These are phyloP conservation scores for Elymus sibiricus DNA, from an alignment of 176 grass and related monocot species.

Conservation along the genomic window DNA sequence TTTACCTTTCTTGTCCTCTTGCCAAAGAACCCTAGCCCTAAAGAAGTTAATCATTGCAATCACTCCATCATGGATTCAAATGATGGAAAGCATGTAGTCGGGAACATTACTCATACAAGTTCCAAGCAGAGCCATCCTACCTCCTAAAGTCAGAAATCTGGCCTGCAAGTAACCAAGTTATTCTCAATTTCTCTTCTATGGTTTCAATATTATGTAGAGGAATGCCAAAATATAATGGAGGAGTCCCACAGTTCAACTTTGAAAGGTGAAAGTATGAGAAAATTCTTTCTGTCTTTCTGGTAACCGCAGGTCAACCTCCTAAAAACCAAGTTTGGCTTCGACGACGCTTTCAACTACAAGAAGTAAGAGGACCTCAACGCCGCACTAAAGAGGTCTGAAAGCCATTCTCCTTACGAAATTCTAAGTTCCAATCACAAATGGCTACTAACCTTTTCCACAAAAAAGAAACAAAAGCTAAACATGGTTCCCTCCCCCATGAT, in stretches of 20 bases:
- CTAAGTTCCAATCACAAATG: neutral
- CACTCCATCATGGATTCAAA: neutral
- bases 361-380: constrained; percentile 25
- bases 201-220: neutral
- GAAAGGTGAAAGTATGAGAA: neutral
- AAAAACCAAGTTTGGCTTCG: constrained; percentile 54
- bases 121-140: neutral
- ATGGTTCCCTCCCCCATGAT: neutral
- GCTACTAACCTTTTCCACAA: neutral
- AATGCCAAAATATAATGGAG: neutral
- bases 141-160: neutral
- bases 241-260: neutral
- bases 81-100: neutral
- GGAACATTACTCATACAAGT: too few relatives aligned
- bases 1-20: neutral
- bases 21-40: neutral
- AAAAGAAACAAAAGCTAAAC: neutral
- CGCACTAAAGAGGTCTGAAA: constrained; percentile 34
- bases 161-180: neutral
- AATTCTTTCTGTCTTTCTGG: neutral
- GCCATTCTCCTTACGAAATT: neutral
- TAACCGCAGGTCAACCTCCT: constrained; percentile 36
- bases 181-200: neutral
- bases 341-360: constrained; percentile 76
- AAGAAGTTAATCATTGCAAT: neutral